Conservation (phyloP, 345 rosid genomes). For the Lumnitzera littorea region DNA sequence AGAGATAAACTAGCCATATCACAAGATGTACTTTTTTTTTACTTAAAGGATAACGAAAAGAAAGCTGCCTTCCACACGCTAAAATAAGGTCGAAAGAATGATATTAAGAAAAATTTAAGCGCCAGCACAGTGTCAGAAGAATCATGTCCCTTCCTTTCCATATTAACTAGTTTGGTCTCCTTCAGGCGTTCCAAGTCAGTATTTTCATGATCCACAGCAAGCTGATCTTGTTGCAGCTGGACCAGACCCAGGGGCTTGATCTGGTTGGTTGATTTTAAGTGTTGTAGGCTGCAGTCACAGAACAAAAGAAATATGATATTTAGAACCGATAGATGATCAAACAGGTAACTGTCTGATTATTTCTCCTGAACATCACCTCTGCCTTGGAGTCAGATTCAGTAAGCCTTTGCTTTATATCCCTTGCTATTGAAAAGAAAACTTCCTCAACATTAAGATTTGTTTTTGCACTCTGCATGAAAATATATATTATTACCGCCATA, state of each 20-base stretch:
- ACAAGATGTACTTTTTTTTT: not conserved
- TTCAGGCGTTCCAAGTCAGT: not conserved
- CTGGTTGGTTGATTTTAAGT: conserved; percentile 63
- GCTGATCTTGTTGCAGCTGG: conserved; percentile 68
- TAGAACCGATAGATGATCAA: not conserved
- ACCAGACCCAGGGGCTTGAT: conserved; percentile 50
- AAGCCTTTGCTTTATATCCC: conserved; percentile 88
- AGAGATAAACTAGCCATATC: too few species aligned
- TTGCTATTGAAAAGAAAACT: conserved; percentile 92
- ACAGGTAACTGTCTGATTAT: not conserved
- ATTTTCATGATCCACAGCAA: conserved; percentile 57
- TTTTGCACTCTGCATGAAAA: conserved; percentile 77
- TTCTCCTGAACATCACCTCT: conserved; percentile 39
- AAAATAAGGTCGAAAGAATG: conserved; percentile 30
- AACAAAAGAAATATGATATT: not conserved
- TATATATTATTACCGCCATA: not conserved
- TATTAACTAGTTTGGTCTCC: not conserved
- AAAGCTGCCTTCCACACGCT: conserved; percentile 22
- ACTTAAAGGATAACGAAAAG: not conserved
- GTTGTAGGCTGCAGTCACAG: conserved; percentile 51
- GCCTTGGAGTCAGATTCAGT: conserved; percentile 69
- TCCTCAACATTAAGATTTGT: conserved; percentile 90
- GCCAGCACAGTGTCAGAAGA: not conserved
- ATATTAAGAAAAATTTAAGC: not conserved
- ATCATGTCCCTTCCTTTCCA: conserved; percentile 15